A percentile compares a stretch with the other conserved stretches of the same genome.
These are phyloP conservation scores for Colletotrichum brevisporum DNA, from an alignment of 2,329 filamentous ascomycete genomes.

Conservation along the genomic window DNA sequence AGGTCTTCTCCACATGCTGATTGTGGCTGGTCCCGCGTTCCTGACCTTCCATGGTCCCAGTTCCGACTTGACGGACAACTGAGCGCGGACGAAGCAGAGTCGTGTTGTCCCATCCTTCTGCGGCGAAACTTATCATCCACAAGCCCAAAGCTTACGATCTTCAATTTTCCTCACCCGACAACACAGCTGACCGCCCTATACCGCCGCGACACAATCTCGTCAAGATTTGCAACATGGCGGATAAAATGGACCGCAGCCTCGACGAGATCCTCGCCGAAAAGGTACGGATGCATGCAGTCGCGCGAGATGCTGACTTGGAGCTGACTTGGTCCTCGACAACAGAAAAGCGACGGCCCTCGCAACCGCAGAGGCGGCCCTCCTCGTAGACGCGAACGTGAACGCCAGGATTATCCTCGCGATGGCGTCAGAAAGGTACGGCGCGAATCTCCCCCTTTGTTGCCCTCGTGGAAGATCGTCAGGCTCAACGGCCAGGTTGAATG, in stretches of 20 bases:
- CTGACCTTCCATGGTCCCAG: too few species aligned
- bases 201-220: not conserved
- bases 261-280: slow-evolving; percentile 70
- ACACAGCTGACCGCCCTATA: not conserved
- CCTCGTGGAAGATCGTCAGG: slow-evolving; percentile 13
- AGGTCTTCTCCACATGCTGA: slow-evolving; percentile 2
- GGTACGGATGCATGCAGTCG: slow-evolving; percentile 52
- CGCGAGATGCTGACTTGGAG: slow-evolving; percentile 7
- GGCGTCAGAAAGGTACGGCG: slow-evolving; percentile 87
- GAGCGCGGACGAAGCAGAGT: too few species aligned
- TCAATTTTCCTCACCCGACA: not conserved
- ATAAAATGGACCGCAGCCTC: slow-evolving; percentile 68
- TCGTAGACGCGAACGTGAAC: slow-evolving; percentile 46
- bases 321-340: slow-evolving; percentile 28
- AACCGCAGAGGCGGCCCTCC: slow-evolving; percentile 47
- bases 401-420: slow-evolving; percentile 77
- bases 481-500: slow-evolving; percentile 39
- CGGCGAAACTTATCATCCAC: slow-evolving; percentile 14
- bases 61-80: too few species aligned
- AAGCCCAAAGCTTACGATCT: not conserved
- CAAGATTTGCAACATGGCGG: slow-evolving; percentile 47
- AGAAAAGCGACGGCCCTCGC: slow-evolving; percentile 51
- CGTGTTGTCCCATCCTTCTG: slow-evolving; percentile 27
- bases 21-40: not conserved
- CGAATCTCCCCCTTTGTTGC: not conserved